phyloP scores from a whole-genome alignment of 2,329 filamentous ascomycete genomes.

The Aspergillus ustus region DNA sequence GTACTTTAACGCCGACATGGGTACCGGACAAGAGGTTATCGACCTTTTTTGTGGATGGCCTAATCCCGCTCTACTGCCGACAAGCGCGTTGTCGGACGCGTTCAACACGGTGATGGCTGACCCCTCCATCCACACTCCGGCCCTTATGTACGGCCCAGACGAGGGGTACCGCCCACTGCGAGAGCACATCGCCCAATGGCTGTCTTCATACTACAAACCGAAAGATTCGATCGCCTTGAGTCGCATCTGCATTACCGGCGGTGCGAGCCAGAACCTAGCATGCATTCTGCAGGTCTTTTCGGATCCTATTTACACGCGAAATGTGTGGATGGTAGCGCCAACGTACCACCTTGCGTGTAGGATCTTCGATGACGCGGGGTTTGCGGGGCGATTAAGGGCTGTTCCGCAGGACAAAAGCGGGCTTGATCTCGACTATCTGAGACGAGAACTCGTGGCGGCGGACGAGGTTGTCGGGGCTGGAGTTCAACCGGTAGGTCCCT shows the following conservation, averaged over 20 bases:
- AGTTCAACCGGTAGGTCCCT: conserved; percentile 47
- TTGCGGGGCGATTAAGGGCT: conserved; percentile 67
- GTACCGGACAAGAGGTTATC: conserved; percentile 31
- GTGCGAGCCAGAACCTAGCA: conserved; percentile 81
- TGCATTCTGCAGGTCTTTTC: conserved; percentile 79
- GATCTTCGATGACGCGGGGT: conserved; percentile 81
- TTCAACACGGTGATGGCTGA: conserved; percentile 65
- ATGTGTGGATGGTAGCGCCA: conserved; percentile 80
- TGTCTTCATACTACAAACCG: conserved; percentile 65
- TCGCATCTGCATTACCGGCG: conserved; percentile 80
- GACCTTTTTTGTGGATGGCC: conserved; percentile 54
- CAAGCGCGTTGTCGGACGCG: conserved; percentile 64
- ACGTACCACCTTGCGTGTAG: conserved; percentile 82
- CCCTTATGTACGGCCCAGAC: conserved; percentile 81
- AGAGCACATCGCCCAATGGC: conserved; percentile 70
- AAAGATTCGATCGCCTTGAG: conserved; percentile 52
- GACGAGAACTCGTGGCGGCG: conserved; percentile 54
- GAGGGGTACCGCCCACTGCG: conserved; percentile 73
- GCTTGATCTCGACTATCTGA: conserved; percentile 68
- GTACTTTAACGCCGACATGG: conserved; percentile 6
- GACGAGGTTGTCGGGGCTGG: conserved; percentile 49
- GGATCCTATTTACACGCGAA: conserved; percentile 74
- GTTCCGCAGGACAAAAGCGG: conserved; percentile 80
- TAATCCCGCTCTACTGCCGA: conserved; percentile 66
- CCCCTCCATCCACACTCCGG: conserved; percentile 62